Evolutionary conservation across 2,329 filamentous ascomycete genomes (phyloP), one percentile per base, ranked within the genome.

Genomic region (Exophiala mesophila): DNA sequence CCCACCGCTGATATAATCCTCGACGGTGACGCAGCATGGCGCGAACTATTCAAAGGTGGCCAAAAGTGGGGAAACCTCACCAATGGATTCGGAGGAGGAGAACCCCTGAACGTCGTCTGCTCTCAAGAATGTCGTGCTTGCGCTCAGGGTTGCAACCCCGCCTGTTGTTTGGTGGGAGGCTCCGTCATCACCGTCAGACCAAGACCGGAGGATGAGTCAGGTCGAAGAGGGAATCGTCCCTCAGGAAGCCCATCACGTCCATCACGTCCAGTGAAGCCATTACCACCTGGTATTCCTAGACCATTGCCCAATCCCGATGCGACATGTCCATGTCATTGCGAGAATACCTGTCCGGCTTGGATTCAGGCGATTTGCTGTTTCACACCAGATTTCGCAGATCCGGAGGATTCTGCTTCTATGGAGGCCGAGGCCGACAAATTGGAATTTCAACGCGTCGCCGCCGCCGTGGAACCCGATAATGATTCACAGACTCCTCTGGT

Each of bases 41-140:
- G 12, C 16, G 10, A 21, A 4, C 23, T 39, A 9, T 43, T 47
- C 32, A 32, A 45, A n/a, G 24, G 34, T 4, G n/a, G 23, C 0
- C 39, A 45, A 35, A 47, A 45, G 33, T 50, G 48, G 48, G 32
- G 24, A 33, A 41, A 50, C 31, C 29, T 50, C 16, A 21, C 47
- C 16, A 18, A 47, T 31, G 35, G 24, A 5, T 12, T 12, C 9
- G 35, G 36, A 15, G 17, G 13, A 7, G 7, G 12, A 6, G 12
- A 26, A 7, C 35, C 34, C 6, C 9, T 36, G 2, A 32, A 20
- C 19, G 30, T 29, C 2, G 36, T 36, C 17, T 49, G 46, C 31
- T 19, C 38, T n/a, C 13, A 39, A 4, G 16, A 26, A 23, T 49
- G 46, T 18, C 16, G 23, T 15, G 39, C 37, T 16, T 50, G 48